Base-by-base conservation (phyloP, 2,329 filamentous ascomycete genomes). In the Rutstroemia sp. region DNA sequence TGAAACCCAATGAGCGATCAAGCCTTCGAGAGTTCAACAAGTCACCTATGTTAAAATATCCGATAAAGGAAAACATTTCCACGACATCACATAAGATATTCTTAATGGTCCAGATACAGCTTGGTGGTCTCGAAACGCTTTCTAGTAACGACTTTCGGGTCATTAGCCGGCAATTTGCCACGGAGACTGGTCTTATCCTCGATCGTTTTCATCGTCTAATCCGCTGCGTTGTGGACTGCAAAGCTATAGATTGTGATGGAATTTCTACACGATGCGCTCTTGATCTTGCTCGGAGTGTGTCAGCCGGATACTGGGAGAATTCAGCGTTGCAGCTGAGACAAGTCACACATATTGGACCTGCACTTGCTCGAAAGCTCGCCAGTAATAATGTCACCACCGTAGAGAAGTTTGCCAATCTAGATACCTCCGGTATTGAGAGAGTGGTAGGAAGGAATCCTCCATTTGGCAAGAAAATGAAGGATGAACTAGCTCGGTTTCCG, bases 271-370 rank as follows among this genome's bases (percentile, higher is more conserved):
- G 80, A 27, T 83, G 85, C 59, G 87, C 87, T 5, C 77, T 97
- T 1, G 87, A 92, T 66, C 78, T 97, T 5, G 80, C 87, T 49
- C 80, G 92, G 56, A 90, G 89, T 61, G 73, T 97, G 52, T 80
- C 82, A 21, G 88, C 91, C 2, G 81, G 80, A 1, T 76, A 78
- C 1, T 71, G 92, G 94, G 94, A 99, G 66, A 84, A 87, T 37
- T 88, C 85, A 2, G 82, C 88, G 0, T 77, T 87, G 21, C 88
- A 96, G 63, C 79, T 99, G 66, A 87, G 87, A 59, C 92, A 97
- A 69, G 79, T 99, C 1, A 83, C 88, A 0, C 81, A 84, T 2
- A 81, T 97, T 59, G 94, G 94, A 0, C 75, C 83, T 4, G 88
- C 85, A 1, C 80, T 82, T n/a, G 83, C 89, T 61, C 80, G 86